These are phyloP conservation scores for Yamadazyma tumulicola DNA, from an alignment of 805 yeast genomes.

Conservation along the genomic window DNA sequence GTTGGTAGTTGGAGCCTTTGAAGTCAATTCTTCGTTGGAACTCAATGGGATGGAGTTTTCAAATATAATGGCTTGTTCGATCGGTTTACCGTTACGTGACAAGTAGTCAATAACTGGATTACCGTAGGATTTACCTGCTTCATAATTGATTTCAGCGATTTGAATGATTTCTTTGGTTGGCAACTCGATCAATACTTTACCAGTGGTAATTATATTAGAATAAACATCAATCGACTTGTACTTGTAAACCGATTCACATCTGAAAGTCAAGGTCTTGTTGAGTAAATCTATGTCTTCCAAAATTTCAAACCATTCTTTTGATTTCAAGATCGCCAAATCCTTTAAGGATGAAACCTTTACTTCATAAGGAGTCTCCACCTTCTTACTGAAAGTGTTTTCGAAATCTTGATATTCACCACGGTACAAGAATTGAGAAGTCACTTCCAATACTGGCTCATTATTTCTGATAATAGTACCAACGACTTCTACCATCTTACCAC, in stretches of 20 bases:
- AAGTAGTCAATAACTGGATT: constrained; percentile 96
- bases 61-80: constrained; percentile 89
- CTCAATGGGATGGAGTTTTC: constrained; percentile 88
- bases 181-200: constrained; percentile 81
- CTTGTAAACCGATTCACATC: constrained; percentile 79
- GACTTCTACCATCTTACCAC: constrained; percentile 95
- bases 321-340: constrained; percentile 88
- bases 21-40: constrained; percentile 54
- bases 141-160: constrained; percentile 80
- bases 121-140: constrained; percentile 91
- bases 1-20: constrained; percentile 91
- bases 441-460: constrained; percentile 83
- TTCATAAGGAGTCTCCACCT: constrained; percentile 83
- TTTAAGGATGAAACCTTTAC: constrained; percentile 67
- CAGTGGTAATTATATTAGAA: constrained; percentile 77
- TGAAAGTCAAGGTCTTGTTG: constrained; percentile 79
- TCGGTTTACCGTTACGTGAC: constrained; percentile 84
- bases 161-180: constrained; percentile 87
- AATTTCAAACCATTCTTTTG: constrained; percentile 97
- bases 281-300: constrained; percentile 67
- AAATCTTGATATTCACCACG: constrained; percentile 88
- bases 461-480: constrained; percentile 82
- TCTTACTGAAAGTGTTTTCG: constrained; percentile 88
- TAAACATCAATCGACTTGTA: constrained; percentile 74
- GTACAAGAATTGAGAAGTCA: constrained; percentile 92